Evolutionary conservation across 352 stramenopile species (phyloP), one percentile per base, ranked within the genome.

Genomic region (Globisporangium iwayamae): DNA sequence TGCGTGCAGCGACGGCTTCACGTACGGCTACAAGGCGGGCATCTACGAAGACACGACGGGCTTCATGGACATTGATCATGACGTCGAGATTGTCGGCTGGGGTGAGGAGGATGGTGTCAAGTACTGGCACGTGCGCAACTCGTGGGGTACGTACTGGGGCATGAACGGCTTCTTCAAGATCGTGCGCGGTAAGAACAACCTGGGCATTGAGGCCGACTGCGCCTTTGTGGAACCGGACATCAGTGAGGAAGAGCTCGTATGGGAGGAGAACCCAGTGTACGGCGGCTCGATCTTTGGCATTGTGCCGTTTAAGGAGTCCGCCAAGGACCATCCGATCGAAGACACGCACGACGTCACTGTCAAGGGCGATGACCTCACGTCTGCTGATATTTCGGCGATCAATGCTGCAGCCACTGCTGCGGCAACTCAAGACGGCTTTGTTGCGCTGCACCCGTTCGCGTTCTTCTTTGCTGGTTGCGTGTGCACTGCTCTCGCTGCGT

Each of bases 61-160:
- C 5, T 91, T 91, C 45, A 93, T 87, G 73, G 80, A 91, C 63
- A 83, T 96, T 69, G 81, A 94, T 66, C 86, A 94, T 73, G 86
- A 93, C 60, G 79, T 92, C 22, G 84, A 92, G 59, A 53, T 93
- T 28, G 82, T 94, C 30, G 96, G 96, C 16, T 99, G 96, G 96
- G 97, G 96, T 59, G 84, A 90, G 53, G 82, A 91, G 43, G 76
- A 97, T 59, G 79, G 90, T 65, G 71, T 94, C 65, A 96, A 97
- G 77, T 99, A 98, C 78, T 99, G 96, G 96, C 95, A 98, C 75
- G 81, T 98, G 38, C 93, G 97, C 62, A 98, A 99, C 88, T 91
- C 90, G 67, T 85, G 97, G 94, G 96, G 96, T 43, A 93, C 77
- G 13, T 93, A 91, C 68, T 98, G 95, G 96, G 96, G 96, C 34